These are phyloP conservation scores for Trichophyton equinum DNA, from an alignment of 2,329 filamentous ascomycete genomes.

Conservation along the genomic window DNA sequence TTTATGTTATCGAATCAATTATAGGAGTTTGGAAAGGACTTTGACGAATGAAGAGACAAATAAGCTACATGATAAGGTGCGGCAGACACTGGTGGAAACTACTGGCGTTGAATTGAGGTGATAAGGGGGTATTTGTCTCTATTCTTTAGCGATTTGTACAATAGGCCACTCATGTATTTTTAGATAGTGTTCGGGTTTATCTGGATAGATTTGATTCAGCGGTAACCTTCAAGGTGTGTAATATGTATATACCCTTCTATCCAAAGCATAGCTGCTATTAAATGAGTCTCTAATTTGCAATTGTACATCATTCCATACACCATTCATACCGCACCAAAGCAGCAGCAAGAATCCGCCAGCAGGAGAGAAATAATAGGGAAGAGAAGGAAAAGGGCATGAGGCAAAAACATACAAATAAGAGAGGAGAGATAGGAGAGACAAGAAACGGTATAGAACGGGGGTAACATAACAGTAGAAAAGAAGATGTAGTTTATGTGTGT, in stretches of 20 bases:
- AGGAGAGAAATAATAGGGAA: background rate
- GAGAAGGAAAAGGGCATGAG: background rate
- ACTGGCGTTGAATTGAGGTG: conserved; percentile 70
- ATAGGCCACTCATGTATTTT: background rate
- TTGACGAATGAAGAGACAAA: conserved; percentile 75
- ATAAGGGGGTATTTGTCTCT: conserved; percentile 6
- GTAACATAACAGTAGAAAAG: background rate
- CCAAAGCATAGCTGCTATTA: background rate
- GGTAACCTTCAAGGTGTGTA: background rate
- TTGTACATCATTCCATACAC: background rate
- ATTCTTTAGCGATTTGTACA: background rate
- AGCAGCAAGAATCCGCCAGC: background rate
- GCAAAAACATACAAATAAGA: conserved; percentile 23
- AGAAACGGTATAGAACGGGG: background rate
- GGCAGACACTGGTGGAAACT: conserved; percentile 50
- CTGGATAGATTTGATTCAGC: background rate
- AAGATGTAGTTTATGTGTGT: conserved; percentile 3
- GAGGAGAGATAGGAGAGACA: conserved; percentile 23
- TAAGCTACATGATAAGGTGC: conserved; percentile 57
- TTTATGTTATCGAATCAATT: conserved; percentile 85
- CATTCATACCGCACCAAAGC: background rate
- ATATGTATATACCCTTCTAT: background rate
- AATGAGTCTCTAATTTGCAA: background rate
- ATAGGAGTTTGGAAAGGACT: conserved; percentile 82
- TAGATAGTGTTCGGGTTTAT: background rate